Evolutionary conservation across 2,329 filamentous ascomycete species (phyloP).

Genomic region (Sporothrix pallida): DNA sequence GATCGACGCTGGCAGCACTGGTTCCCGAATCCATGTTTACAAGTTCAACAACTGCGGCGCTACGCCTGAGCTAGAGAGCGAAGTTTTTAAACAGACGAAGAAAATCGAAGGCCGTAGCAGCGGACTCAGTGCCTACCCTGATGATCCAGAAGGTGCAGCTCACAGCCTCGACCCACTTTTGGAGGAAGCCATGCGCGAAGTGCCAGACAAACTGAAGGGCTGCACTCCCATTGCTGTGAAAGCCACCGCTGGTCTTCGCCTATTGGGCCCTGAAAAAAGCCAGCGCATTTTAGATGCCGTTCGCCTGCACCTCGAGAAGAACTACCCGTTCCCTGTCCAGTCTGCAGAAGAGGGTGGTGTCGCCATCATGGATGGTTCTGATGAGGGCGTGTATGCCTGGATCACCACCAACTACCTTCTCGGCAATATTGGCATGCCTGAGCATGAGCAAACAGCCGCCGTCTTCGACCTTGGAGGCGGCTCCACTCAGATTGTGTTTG

Average conservation of each 20-base stretch:
- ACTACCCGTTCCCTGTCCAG: constrained; percentile 94
- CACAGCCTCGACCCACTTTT: constrained; percentile 87
- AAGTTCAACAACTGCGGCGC: constrained; percentile 98
- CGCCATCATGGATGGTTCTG: constrained; percentile 94
- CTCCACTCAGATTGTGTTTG: constrained; percentile 97
- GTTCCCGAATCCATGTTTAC: constrained; percentile 97
- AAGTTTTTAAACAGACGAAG: constrained; percentile 92
- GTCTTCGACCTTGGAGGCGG: constrained; percentile 96
- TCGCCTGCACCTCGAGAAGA: constrained; percentile 78
- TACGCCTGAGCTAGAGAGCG: constrained; percentile 91
- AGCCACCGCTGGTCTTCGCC: constrained; percentile 89
- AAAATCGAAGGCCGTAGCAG: constrained; percentile 70
- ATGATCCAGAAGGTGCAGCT: constrained; percentile 85
- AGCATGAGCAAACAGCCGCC: constrained; percentile 87
- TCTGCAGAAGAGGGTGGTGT: constrained; percentile 84
- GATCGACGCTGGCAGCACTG: constrained; percentile 98
- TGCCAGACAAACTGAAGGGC: constrained; percentile 86
- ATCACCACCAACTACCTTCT: constrained; percentile 98
- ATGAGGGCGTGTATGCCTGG: constrained; percentile 98
- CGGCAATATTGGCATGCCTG: constrained; percentile 93
- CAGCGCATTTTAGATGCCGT: constrained; percentile 86
- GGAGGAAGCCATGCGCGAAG: constrained; percentile 80
- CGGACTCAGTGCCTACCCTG: constrained; percentile 83
- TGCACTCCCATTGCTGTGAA: constrained; percentile 98
- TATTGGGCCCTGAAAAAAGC: constrained; percentile 81